phyloP scores from a whole-genome alignment of 805 yeast species.

The Saccharomycopsis selenospora region DNA sequence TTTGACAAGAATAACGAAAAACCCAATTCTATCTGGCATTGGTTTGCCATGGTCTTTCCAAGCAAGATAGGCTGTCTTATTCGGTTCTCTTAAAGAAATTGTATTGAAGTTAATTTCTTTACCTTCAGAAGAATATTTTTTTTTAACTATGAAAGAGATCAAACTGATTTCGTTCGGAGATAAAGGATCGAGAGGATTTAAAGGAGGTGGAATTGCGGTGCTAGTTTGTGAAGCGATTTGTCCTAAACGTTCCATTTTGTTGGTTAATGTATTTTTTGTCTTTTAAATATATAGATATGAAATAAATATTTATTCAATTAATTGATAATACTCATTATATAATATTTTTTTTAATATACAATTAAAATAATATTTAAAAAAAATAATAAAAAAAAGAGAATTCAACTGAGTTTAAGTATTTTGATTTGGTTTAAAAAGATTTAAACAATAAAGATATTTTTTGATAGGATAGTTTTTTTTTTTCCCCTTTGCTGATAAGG shows the following conservation, averaged over 20 bases:
- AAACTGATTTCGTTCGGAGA: constrained; percentile 54
- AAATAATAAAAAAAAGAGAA: too few species aligned
- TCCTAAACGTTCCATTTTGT: constrained; percentile 53
- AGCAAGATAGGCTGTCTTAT: constrained; percentile 51
- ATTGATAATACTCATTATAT: too few species aligned
- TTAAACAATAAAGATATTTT: too few species aligned
- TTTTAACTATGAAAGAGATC: constrained; percentile 46
- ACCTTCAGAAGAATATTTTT: constrained; percentile 34
- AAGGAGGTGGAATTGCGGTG: constrained; percentile 44
- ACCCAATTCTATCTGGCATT: constrained; percentile 63
- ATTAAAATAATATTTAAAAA: too few species aligned
- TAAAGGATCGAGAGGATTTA: constrained; percentile 69
- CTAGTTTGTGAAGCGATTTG: constrained; percentile 58
- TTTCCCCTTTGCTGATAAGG: too few species aligned
- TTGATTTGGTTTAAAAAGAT: too few species aligned
- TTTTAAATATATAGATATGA: too few species aligned
- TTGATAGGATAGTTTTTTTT: too few species aligned
- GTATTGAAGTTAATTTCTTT: constrained; percentile 53
- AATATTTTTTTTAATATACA: too few species aligned
- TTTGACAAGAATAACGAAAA: constrained; percentile 51
- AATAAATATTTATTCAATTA: too few species aligned
- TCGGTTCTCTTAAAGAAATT: constrained; percentile 64
- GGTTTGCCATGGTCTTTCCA: constrained; percentile 60
- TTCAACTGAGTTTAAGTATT: too few species aligned
- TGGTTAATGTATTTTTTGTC: too few species aligned